These are phyloP conservation scores for Rhizophora mangle DNA, from an alignment of 345 rosid genomes.

Conservation along the genomic window DNA sequence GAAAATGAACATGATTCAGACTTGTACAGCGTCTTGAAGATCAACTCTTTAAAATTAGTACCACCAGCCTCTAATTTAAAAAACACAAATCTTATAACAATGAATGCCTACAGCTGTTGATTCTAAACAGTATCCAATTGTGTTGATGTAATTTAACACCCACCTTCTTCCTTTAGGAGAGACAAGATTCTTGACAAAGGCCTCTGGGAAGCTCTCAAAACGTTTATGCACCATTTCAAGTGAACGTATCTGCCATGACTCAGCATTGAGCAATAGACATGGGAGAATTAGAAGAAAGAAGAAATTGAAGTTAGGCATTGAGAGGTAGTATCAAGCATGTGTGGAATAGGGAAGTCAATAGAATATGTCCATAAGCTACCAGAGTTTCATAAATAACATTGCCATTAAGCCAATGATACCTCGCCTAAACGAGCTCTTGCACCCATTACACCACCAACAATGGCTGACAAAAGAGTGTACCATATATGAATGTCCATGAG, in stretches of 20 bases:
- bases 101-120: neutral
- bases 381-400: neutral
- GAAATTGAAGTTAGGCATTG: conserved; percentile 10
- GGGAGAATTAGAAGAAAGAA: conserved; percentile 3
- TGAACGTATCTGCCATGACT: conserved; percentile 66
- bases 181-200: conserved; percentile 80
- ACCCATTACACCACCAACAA: conserved; percentile 98
- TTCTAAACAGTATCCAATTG: neutral
- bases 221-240: conserved; percentile 97
- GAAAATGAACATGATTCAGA: neutral
- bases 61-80: neutral
- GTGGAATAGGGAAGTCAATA: neutral
- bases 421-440: conserved; percentile 97
- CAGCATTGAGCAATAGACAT: conserved; percentile 16
- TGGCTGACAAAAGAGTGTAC: conserved; percentile 89
- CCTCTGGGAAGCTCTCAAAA: conserved; percentile 96
- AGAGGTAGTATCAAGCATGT: neutral
- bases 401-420: conserved; percentile 39
- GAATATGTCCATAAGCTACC: neutral
- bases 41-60: neutral
- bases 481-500: conserved; percentile 94
- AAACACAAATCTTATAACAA: neutral
- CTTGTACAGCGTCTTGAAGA: neutral
- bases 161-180: conserved; percentile 62
- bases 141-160: neutral